Evolutionary conservation across 139 green algal species (phyloP).

Genomic region (Asterochloris erici): DNA sequence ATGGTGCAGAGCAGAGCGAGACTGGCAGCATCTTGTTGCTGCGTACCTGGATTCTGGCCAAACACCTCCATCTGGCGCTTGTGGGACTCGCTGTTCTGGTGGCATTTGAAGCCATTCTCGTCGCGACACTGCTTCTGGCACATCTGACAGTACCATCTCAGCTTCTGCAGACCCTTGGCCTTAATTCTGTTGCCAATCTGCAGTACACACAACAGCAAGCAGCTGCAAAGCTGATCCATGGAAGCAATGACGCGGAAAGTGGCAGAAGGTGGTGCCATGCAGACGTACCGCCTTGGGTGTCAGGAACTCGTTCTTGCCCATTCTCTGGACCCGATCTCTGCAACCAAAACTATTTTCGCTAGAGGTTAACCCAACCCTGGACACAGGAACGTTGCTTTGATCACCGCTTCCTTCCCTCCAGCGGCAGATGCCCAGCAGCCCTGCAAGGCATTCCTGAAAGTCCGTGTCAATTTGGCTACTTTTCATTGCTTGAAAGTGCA

Average conservation of each 20-base stretch:
- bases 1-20: too few species aligned
- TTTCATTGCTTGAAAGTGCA: too few species aligned
- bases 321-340: neutral
- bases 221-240: neutral
- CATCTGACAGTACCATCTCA: conserved; percentile 90
- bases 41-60: conserved; percentile 60
- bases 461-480: too few species aligned
- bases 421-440: too few species aligned
- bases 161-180: conserved; percentile 93
- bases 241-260: neutral
- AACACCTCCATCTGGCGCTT: conserved; percentile 88
- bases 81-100: conserved; percentile 78
- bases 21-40: conserved; percentile 20
- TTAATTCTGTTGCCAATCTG: conserved; percentile 96
- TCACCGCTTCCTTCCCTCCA: too few species aligned
- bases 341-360: too few species aligned
- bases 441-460: too few species aligned
- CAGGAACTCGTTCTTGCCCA: conserved; percentile 87
- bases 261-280: neutral
- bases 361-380: too few species aligned
- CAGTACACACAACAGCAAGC: neutral
- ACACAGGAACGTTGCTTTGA: too few species aligned
- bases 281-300: conserved; percentile 76
- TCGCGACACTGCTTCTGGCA: conserved; percentile 98
- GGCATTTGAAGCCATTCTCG: conserved; percentile 99